These are phyloP conservation scores for Xylaria palmicola DNA, from an alignment of 495 filamentous ascomycete species.

Conservation along the genomic window DNA sequence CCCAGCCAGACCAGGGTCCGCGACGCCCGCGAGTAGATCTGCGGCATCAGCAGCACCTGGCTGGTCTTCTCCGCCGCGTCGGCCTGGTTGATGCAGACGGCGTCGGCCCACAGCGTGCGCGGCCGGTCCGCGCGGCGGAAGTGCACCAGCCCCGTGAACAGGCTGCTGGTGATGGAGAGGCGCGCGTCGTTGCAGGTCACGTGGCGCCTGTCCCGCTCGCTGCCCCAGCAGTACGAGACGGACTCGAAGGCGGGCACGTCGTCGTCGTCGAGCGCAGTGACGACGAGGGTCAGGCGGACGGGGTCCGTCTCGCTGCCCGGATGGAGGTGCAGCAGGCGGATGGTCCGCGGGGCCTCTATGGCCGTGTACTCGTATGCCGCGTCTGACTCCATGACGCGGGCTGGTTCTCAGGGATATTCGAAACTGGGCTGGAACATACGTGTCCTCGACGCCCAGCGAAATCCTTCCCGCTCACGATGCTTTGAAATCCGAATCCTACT, in stretches of 20 bases:
- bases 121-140: constrained; percentile 25
- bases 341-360: not conserved
- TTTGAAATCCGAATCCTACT: no score
- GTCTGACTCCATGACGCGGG: not conserved
- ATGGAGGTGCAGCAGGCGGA: constrained; percentile 20
- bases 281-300: constrained; percentile 13
- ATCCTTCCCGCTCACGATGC: no score
- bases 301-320: constrained; percentile 16
- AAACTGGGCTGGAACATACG: no score
- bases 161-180: constrained; percentile 26
- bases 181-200: constrained; percentile 26
- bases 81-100: constrained; percentile 43
- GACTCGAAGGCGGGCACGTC: constrained; percentile 29
- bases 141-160: constrained; percentile 27
- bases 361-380: not conserved
- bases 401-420: no score
- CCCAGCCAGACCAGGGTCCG: constrained; percentile 37
- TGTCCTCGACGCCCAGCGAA: no score
- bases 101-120: constrained; percentile 36
- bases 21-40: constrained; percentile 34
- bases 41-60: constrained; percentile 38
- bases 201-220: constrained; percentile 5
- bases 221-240: constrained; percentile 42
- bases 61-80: constrained; percentile 29
- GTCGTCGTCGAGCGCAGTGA: constrained; percentile 11